Percentiles rank a stretch among this genome's conserved stretches.
Evolutionary conservation across 1,284 basidiomycete species (phyloP).

Genomic region (Fomitiporia mediterranea): DNA sequence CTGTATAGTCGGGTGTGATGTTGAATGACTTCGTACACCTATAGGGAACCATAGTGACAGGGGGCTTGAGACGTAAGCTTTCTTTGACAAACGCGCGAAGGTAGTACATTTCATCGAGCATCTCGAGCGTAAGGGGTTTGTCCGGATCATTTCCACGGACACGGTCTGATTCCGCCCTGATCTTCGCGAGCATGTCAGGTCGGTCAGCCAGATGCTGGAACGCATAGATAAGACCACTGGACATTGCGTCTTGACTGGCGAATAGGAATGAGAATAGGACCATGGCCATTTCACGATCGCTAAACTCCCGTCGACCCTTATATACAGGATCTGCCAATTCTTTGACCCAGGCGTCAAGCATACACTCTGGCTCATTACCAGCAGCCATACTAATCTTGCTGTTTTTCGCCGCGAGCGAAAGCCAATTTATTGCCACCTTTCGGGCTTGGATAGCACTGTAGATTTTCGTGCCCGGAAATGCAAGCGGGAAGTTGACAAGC

Average conservation of each 20-base stretch:
- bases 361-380: constrained; percentile 80
- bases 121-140: constrained; percentile 81
- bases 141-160: constrained; percentile 80
- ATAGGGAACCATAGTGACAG: constrained; percentile 97
- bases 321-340: constrained; percentile 67
- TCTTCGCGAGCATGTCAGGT: constrained; percentile 85
- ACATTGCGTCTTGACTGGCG: constrained; percentile 98
- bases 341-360: constrained; percentile 91
- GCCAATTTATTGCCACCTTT: constrained; percentile 83
- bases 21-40: constrained; percentile 86
- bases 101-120: constrained; percentile 92
- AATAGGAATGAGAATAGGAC: constrained; percentile 96
- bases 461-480: constrained; percentile 92
- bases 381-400: constrained; percentile 84
- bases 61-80: constrained; percentile 85
- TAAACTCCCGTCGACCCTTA: constrained; percentile 85
- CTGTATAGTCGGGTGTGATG: constrained; percentile 86
- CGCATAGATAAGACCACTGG: constrained; percentile 85
- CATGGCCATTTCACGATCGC: constrained; percentile 94
- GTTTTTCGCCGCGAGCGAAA: constrained; percentile 74
- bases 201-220: constrained; percentile 96
- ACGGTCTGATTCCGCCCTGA: constrained; percentile 87
- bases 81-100: constrained; percentile 91
- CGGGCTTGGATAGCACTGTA: constrained; percentile 93
- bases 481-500: constrained; percentile 97